Base-by-base conservation (phyloP, 192 early-diverging fungal species). In the Podila epigama region DNA sequence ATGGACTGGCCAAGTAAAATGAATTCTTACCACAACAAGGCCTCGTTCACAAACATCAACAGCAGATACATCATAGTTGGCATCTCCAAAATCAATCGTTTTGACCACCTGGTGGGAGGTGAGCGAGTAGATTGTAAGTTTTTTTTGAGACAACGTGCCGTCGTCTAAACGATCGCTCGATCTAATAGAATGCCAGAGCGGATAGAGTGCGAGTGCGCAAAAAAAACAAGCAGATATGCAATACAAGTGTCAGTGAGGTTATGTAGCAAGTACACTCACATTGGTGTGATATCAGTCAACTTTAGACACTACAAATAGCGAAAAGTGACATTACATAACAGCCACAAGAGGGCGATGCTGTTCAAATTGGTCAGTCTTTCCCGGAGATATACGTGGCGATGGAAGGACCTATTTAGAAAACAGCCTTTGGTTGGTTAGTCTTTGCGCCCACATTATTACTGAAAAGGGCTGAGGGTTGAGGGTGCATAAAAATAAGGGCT, bases 1-100 rank as follows among this genome's bases (percentile, higher is more conserved):
- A 22, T 27, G n/a, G 7, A 71, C 81, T n/a, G n/a, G n/a, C n/a
- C n/a, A n/a, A n/a, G n/a, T n/a, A n/a, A n/a, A n/a, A n/a, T n/a
- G n/a, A n/a, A n/a, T n/a, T n/a, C n/a, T 64, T 86, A 92, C 89
- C 79, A 92, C 79, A n/a, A 82, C 88, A 57, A 92, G 70, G 9
- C 79, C 82, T 16, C 87, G 77, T n/a, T 84, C 81, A 61, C 80
- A 92, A 57, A 86, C 85, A 63, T 83, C 84, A 5, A 91, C 81
- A 4, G 73, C 70, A 16, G 83, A 65, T 1, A 87, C 69, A 31
- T 70, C 70, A 13, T 79, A 81, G 13, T 79, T 79, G 28, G 77
- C 62, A 40, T 77, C 79, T 32, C 79, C 69, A 73, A 85, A 80
- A 52, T 86, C 75, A 22, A 88, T 40, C 2, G 64, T 75, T 42